phyloP scores from a whole-genome alignment of 306 rosid species.

The Malus orientalis region DNA sequence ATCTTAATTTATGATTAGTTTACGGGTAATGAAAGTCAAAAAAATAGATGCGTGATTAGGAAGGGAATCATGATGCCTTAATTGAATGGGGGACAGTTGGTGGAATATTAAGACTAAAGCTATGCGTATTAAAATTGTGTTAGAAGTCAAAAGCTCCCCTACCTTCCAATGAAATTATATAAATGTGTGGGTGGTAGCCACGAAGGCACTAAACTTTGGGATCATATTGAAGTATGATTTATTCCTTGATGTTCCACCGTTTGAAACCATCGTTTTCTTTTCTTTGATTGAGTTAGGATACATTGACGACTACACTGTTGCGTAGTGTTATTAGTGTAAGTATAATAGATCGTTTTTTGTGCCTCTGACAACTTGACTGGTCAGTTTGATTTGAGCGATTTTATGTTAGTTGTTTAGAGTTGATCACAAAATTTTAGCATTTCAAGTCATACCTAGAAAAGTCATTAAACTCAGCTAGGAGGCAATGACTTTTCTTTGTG shows the following conservation, averaged over 20 bases:
- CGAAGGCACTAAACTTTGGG: background rate
- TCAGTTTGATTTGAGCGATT: too few relatives aligned
- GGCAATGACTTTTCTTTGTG: too few relatives aligned
- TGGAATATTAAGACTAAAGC: background rate
- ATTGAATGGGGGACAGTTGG: background rate
- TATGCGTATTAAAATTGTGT: background rate
- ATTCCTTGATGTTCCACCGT: too few relatives aligned
- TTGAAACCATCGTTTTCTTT: too few relatives aligned
- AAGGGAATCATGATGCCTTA: background rate
- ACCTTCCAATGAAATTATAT: background rate
- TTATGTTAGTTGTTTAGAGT: too few relatives aligned
- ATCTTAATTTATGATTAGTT: background rate
- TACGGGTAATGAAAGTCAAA: background rate
- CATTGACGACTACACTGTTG: too few relatives aligned
- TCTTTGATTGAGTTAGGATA: too few relatives aligned
- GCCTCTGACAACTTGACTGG: fast-evolving
- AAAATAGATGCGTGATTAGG: background rate
- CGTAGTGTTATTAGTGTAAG: too few relatives aligned
- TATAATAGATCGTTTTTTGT: too few relatives aligned
- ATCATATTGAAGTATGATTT: background rate
- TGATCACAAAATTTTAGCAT: too few relatives aligned
- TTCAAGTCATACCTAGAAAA: too few relatives aligned
- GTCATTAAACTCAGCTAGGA: too few relatives aligned
- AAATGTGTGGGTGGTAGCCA: background rate
- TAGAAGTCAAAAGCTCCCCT: background rate